Percentiles rank a stretch among this genome's conserved stretches.
Evolutionary conservation across 805 yeast genomes (phyloP).

Genomic region (Isabelozyma pseudorhagii): DNA sequence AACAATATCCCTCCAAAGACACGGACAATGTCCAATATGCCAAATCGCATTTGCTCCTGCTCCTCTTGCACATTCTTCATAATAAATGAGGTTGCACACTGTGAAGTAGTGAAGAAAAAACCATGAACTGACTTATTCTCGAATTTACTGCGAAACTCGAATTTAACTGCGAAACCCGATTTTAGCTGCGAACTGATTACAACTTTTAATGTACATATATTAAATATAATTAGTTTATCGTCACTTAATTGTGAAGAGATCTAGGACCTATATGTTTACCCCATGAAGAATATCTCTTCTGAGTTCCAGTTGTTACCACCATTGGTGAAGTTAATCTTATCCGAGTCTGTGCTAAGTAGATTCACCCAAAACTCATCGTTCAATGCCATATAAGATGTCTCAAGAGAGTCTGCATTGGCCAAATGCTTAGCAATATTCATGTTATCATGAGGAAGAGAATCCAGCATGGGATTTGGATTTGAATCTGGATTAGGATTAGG

Average conservation of each 20-base stretch:
- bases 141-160: too few relatives aligned
- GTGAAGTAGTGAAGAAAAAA: too few relatives aligned
- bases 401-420: conserved; percentile 36
- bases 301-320: conserved; percentile 6
- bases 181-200: too few relatives aligned
- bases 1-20: conserved; percentile 45
- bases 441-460: neutral
- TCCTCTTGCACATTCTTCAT: conserved; percentile 2
- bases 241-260: too few relatives aligned
- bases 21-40: conserved; percentile 40
- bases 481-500: neutral
- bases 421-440: neutral
- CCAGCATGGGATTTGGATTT: neutral
- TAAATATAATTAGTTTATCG: too few relatives aligned
- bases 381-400: conserved; percentile 50
- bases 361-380: conserved; percentile 77
- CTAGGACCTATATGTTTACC: neutral
- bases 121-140: too few relatives aligned
- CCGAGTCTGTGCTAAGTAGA: conserved; percentile 34
- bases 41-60: conserved; percentile 12
- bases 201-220: too few relatives aligned
- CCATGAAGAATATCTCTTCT: conserved; percentile 28
- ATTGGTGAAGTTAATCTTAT: conserved; percentile 32
- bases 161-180: too few relatives aligned
- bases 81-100: too few relatives aligned